Percentiles rank a stretch among this genome's conserved stretches.
phyloP scores from a whole-genome alignment of 2,329 filamentous ascomycete species.

The Xylariaceae sp. region DNA sequence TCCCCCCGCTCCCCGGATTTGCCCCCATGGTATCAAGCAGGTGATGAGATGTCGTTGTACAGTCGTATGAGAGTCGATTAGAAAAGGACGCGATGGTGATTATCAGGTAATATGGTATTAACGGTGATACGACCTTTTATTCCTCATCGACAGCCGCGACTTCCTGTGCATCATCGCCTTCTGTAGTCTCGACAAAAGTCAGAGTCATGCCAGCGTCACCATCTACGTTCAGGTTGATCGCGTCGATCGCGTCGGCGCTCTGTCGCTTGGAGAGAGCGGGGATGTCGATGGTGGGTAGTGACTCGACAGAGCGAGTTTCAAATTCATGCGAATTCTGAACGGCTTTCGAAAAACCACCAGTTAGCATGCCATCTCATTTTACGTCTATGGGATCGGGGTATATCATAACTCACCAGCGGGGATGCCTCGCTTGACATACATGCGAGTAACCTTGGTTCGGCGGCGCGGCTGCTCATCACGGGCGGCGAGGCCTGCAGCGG shows the following conservation, averaged over 20 bases:
- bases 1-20: too few relatives aligned
- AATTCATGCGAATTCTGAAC: constrained; percentile 22
- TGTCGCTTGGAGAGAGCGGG: constrained; percentile 21
- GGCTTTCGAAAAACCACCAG: constrained; percentile 17
- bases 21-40: neutral
- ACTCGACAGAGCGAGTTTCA: constrained; percentile 19
- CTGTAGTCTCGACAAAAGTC: constrained; percentile 41
- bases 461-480: constrained; percentile 29
- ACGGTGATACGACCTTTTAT: constrained; percentile 3
- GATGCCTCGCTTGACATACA: constrained; percentile 41
- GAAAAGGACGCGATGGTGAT: neutral
- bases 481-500: constrained; percentile 13
- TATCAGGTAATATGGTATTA: constrained; percentile 8
- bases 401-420: constrained; percentile 38
- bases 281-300: constrained; percentile 13
- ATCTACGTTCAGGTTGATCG: constrained; percentile 41
- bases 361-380: constrained; percentile 14
- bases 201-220: constrained; percentile 40
- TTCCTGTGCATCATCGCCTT: constrained; percentile 19
- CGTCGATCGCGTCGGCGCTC: constrained; percentile 30
- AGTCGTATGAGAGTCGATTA: neutral
- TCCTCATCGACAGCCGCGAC: neutral
- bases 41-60: neutral
- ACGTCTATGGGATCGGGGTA: neutral
- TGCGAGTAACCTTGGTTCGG: constrained; percentile 41